A percentile compares a stretch with the other conserved stretches of the same genome.
phyloP scores from a whole-genome alignment of 805 yeast species.

The Henningerozyma blattae region DNA sequence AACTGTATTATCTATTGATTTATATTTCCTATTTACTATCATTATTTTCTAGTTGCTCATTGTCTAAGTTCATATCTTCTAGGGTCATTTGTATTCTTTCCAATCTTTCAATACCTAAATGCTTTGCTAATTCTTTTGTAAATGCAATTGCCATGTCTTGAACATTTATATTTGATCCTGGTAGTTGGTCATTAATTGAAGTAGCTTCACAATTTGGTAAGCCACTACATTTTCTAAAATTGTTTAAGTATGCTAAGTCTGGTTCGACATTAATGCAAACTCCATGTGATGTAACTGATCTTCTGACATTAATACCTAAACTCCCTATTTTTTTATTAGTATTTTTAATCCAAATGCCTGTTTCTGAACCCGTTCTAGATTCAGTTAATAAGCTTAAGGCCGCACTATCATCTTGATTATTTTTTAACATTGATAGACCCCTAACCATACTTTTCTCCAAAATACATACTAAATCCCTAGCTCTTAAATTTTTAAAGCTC shows the following conservation, averaged over 20 bases:
- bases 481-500: slow-evolving; percentile 42
- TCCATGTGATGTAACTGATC: slow-evolving; percentile 84
- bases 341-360: slow-evolving; percentile 76
- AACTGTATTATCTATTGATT: too few species aligned
- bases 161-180: slow-evolving; percentile 13
- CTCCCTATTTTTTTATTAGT: slow-evolving; percentile 58
- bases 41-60: too few species aligned
- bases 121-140: slow-evolving; percentile 31
- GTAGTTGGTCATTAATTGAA: slow-evolving; percentile 28
- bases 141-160: slow-evolving; percentile 33
- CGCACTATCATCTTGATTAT: not conserved
- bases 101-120: slow-evolving; percentile 27
- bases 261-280: slow-evolving; percentile 70
- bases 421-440: slow-evolving; percentile 17
- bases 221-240: slow-evolving; percentile 81
- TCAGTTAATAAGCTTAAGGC: slow-evolving; percentile 17
- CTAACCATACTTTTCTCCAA: slow-evolving; percentile 46
- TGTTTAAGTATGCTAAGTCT: slow-evolving; percentile 58
- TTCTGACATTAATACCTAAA: slow-evolving; percentile 75
- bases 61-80: too few species aligned
- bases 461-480: slow-evolving; percentile 54
- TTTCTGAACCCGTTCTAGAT: slow-evolving; percentile 41
- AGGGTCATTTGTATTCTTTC: slow-evolving; percentile 29
- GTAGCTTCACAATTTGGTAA: slow-evolving; percentile 51
- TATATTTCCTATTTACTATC: too few species aligned